These are phyloP conservation scores for Powellomyces hirtus DNA, from an alignment of 192 early-diverging fungal species.

Conservation along the genomic window DNA sequence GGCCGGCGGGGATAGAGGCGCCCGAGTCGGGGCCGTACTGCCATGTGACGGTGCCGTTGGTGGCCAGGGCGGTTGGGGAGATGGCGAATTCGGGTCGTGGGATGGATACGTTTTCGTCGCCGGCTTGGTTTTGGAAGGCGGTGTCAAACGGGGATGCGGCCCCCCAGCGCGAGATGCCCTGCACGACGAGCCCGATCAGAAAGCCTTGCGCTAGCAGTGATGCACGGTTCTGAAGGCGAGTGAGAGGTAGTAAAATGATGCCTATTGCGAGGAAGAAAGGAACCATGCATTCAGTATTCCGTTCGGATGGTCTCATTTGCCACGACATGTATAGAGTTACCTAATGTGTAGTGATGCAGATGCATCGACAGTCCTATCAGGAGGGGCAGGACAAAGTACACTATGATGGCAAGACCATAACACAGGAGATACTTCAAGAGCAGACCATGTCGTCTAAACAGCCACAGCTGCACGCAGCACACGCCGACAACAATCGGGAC, in stretches of 20 bases:
- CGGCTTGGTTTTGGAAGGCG: slow-evolving; percentile 24
- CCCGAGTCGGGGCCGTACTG: not conserved
- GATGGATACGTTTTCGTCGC: slow-evolving; percentile 10
- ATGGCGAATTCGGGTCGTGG: slow-evolving; percentile 16
- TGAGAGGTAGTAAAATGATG: slow-evolving; percentile 20
- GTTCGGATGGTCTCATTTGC: not conserved
- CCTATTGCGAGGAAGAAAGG: not conserved
- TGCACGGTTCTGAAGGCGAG: slow-evolving; percentile 16
- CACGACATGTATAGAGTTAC: not conserved
- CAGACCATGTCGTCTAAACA: slow-evolving; percentile 25
- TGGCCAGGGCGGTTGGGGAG: not conserved
- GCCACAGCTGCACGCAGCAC: slow-evolving; percentile 9
- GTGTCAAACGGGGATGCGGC: slow-evolving; percentile 37
- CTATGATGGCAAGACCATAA: slow-evolving; percentile 14
- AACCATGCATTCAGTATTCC: not conserved
- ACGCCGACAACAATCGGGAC: slow-evolving; percentile 19
- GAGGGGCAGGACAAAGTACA: slow-evolving; percentile 31
- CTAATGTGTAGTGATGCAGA: slow-evolving; percentile 30
- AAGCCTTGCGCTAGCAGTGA: slow-evolving; percentile 17
- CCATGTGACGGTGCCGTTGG: slow-evolving; percentile 21
- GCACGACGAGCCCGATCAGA: slow-evolving; percentile 16
- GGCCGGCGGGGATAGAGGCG: not conserved
- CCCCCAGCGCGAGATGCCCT: slow-evolving; percentile 33
- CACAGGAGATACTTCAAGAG: slow-evolving; percentile 21
- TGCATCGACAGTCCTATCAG: slow-evolving; percentile 26